Base-by-base conservation (phyloP, 768 basidiomycete species). In the Phylloporus rhodoxanthus region DNA sequence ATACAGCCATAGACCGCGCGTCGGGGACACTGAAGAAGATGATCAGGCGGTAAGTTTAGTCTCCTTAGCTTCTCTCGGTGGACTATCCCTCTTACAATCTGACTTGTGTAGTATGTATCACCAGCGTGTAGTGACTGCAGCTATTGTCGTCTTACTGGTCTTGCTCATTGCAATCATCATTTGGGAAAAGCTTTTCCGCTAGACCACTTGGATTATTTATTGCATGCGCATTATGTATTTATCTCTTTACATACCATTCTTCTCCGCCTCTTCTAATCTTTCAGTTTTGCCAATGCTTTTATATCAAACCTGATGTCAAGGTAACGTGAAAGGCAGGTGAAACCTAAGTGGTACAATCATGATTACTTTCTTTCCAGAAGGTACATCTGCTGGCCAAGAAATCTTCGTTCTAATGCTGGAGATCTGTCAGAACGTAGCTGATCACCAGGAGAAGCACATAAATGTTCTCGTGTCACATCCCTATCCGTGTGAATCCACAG, bases 41-140 rank as follows among this genome's bases (percentile, higher is more conserved):
- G 95, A 87, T 97, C 49, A 78, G 86, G 72, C 83, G 91, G 96
- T 96, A 68, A 57, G 84, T 72, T 42, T 13, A 41, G 45, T 45
- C 5, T 30, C 25, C 20, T 34, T 21, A 25, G 5, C n/a, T 50
- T 7, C 44, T 40, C 43, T 43, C 45, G 17, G 43, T 50, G 49
- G 43, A 59, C 28, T 52, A 23, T 15, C 33, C 45, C 51, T 30
- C 39, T 58, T 20, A 53, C 53, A 53, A 39, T 71, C 61, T 65
- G 30, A 43, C 28, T 15, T 21, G n/a, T n/a, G n/a, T n/a, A 99
- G 96, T 72, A 96, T 98, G 91, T 93, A 97, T 66, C 92, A 96
- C 68, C 95, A 99, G 61, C 85, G 90, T 45, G 78, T 89, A 42
- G 77, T 96, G 42, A 97, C 93, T 5, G 87, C 70, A 33, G 85